These are phyloP conservation scores for Alternaria consortialis DNA, from an alignment of 2,329 filamentous ascomycete species.

Conservation along the genomic window DNA sequence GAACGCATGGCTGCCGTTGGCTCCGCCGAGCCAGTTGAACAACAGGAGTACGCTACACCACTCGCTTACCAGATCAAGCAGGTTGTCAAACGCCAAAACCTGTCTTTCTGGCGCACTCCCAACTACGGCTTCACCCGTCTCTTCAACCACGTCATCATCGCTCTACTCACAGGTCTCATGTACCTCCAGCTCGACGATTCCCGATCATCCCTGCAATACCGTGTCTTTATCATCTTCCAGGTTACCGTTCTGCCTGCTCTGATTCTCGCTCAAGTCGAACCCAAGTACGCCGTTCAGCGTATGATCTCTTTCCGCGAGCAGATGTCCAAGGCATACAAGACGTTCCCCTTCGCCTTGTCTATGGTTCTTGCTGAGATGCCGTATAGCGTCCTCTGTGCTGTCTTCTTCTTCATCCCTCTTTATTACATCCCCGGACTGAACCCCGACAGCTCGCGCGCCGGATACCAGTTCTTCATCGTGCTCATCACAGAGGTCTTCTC, in stretches of 20 bases:
- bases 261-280: slow-evolving; percentile 84
- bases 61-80: slow-evolving; percentile 79
- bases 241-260: slow-evolving; percentile 83
- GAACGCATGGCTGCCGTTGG: slow-evolving; percentile 62
- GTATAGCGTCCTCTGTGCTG: slow-evolving; percentile 81
- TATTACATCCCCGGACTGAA: slow-evolving; percentile 87
- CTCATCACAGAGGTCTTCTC: slow-evolving; percentile 86
- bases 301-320: slow-evolving; percentile 87
- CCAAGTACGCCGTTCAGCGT: slow-evolving; percentile 81
- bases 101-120: slow-evolving; percentile 84
- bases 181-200: slow-evolving; percentile 82
- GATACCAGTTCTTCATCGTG: slow-evolving; percentile 87
- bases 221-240: slow-evolving; percentile 90
- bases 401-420: slow-evolving; percentile 81
- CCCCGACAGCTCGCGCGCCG: slow-evolving; percentile 69
- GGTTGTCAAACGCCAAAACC: slow-evolving; percentile 76
- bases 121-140: slow-evolving; percentile 90
- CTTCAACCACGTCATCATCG: slow-evolving; percentile 83
- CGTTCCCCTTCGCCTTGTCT: slow-evolving; percentile 77
- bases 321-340: slow-evolving; percentile 84
- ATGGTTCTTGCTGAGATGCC: slow-evolving; percentile 87
- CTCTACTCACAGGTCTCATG: slow-evolving; percentile 78
- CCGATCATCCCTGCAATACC: slow-evolving; percentile 79
- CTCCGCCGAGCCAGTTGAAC: slow-evolving; percentile 56
- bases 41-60: slow-evolving; percentile 85